Conservation (phyloP, 2,329 filamentous ascomycete genomes). For the Atkinsonella texensis region DNA sequence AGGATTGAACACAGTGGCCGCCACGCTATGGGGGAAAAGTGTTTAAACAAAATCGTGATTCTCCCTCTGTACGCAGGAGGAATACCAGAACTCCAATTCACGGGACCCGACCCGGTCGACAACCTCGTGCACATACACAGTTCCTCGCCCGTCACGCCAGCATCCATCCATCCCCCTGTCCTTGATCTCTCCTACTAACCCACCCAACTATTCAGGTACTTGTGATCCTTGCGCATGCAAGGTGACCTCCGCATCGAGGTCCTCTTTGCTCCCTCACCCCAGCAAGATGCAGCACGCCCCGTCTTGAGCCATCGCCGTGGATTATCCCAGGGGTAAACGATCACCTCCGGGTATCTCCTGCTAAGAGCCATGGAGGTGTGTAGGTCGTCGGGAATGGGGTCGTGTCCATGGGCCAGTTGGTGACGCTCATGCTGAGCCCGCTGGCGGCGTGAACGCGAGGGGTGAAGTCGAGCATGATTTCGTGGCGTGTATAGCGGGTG, state of each 20-base stretch:
- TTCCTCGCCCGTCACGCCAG: not conserved
- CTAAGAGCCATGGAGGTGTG: constrained; percentile 8
- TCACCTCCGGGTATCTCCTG: constrained; percentile 3
- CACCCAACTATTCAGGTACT: not conserved
- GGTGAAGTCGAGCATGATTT: not conserved
- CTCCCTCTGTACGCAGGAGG: no score
- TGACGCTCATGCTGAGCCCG: constrained; percentile 6
- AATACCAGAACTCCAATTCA: no score
- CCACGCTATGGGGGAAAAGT: no score
- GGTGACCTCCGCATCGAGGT: not conserved
- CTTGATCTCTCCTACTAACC: constrained; percentile 1
- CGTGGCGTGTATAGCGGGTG: not conserved
- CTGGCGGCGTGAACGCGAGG: not conserved
- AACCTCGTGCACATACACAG: no score
- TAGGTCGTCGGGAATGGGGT: constrained; percentile 7
- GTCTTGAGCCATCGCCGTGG: not conserved
- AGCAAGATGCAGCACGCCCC: not conserved
- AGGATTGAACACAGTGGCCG: no score
- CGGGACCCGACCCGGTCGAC: no score
- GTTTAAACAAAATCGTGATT: no score
- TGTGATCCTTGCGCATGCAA: constrained; percentile 5
- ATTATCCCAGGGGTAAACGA: constrained; percentile 5
- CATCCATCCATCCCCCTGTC: not conserved
- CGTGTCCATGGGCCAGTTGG: constrained; percentile 1
- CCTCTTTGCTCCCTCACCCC: not conserved